Percentiles rank a stretch among this genome's conserved stretches.
phyloP scores from a whole-genome alignment of 495 filamentous ascomycete genomes.

The Penicillium coffeae region DNA sequence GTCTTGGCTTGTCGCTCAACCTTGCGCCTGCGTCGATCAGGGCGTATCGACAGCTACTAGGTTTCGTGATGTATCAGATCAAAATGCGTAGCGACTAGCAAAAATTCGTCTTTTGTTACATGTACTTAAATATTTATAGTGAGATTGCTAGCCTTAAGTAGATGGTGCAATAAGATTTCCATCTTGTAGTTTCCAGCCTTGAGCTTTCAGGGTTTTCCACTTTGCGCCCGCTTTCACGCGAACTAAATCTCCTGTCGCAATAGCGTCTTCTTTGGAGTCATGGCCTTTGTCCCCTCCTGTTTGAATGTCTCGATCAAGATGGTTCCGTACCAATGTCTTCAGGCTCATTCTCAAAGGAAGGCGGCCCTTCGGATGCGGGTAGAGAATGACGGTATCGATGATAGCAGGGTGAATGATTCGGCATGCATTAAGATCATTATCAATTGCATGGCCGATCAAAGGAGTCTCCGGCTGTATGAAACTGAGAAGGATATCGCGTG shows the following conservation, averaged over 20 bases:
- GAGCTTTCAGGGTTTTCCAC: conserved; percentile 58
- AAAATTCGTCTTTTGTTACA: not conserved
- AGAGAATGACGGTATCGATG: conserved; percentile 84
- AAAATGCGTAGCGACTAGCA: too few species aligned
- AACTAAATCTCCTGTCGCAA: conserved; percentile 82
- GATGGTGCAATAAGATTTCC: conserved; percentile 48
- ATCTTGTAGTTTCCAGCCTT: conserved; percentile 62
- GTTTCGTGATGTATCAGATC: too few species aligned
- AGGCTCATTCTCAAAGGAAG: conserved; percentile 75
- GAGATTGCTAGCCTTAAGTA: conserved; percentile 5
- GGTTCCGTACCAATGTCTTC: conserved; percentile 58
- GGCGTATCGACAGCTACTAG: too few species aligned
- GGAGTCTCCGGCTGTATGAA: conserved; percentile 70
- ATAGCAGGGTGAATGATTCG: conserved; percentile 80
- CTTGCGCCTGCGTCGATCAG: too few species aligned
- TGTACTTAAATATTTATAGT: not conserved
- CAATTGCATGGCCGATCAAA: conserved; percentile 87
- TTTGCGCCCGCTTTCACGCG: conserved; percentile 58
- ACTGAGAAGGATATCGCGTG: conserved; percentile 68
- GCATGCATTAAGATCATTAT: conserved; percentile 85
- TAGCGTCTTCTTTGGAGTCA: conserved; percentile 84
- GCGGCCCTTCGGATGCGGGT: conserved; percentile 63
- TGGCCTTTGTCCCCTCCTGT: conserved; percentile 67
- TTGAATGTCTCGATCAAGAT: conserved; percentile 75
- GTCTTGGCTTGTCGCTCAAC: too few species aligned